Conservation (phyloP, 1,139 yeast species). For the Debaryomycetaceae sp. region DNA sequence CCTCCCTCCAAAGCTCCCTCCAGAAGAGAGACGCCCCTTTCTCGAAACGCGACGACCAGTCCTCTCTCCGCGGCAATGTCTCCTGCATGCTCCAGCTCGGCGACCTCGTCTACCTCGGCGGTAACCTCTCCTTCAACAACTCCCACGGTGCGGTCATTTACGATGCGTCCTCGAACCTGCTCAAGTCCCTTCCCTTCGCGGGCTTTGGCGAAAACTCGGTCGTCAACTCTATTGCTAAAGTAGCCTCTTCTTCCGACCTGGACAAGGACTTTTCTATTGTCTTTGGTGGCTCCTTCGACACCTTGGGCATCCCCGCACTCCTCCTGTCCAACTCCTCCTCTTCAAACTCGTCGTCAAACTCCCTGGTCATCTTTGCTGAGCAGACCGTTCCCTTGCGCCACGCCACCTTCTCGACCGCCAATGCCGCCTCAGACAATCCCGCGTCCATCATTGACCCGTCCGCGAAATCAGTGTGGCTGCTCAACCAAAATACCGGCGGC, state of each 20-base stretch:
- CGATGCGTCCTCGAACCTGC: slow-evolving; percentile 32
- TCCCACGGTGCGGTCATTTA: slow-evolving; percentile 61
- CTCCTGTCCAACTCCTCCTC: slow-evolving; percentile 21
- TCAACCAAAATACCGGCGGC: slow-evolving; percentile 42
- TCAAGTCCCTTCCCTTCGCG: slow-evolving; percentile 51
- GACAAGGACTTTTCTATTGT: slow-evolving; percentile 35
- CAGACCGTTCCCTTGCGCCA: slow-evolving; percentile 57
- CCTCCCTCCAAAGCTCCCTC: slow-evolving; percentile 31
- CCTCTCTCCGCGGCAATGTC: slow-evolving; percentile 38
- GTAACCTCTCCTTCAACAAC: slow-evolving; percentile 48
- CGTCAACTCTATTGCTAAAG: slow-evolving; percentile 54
- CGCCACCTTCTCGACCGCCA: slow-evolving; percentile 49
- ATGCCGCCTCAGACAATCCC: slow-evolving; percentile 25
- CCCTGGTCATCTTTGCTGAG: slow-evolving; percentile 38
- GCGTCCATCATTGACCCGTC: slow-evolving; percentile 51
- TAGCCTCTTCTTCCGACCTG: slow-evolving; percentile 22
- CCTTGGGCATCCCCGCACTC: slow-evolving; percentile 46
- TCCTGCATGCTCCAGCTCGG: slow-evolving; percentile 36
- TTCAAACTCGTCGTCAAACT: slow-evolving; percentile 12
- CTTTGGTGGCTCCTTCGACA: slow-evolving; percentile 70
- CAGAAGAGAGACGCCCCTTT: slow-evolving; percentile 29
- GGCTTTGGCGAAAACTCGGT: slow-evolving; percentile 61
- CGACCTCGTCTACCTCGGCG: slow-evolving; percentile 66
- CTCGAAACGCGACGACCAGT: slow-evolving; percentile 16
- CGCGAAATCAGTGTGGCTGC: slow-evolving; percentile 44